A percentile compares a stretch with the other conserved stretches of the same genome.
Conservation (phyloP, 2,329 filamentous ascomycete genomes). For the Celoporthe dispersa region DNA sequence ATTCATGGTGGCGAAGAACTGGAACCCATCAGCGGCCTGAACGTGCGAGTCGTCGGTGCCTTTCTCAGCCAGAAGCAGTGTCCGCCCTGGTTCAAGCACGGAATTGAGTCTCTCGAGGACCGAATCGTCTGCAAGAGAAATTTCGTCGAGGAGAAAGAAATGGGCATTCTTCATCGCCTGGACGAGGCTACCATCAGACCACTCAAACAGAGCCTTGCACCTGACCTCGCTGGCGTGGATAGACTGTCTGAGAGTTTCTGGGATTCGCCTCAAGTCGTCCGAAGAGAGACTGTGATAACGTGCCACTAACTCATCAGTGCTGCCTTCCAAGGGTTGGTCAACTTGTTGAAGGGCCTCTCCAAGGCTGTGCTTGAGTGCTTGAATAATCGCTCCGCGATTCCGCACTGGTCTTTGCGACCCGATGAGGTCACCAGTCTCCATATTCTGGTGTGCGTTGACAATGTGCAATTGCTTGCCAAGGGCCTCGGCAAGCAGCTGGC, state of each 20-base stretch:
- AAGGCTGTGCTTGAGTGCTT: slow-evolving; percentile 68
- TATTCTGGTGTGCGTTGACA: slow-evolving; percentile 97
- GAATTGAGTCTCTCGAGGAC: slow-evolving; percentile 96
- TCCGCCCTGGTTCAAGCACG: slow-evolving; percentile 86
- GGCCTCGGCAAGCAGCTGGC: slow-evolving; percentile 86
- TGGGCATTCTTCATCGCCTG: slow-evolving; percentile 89
- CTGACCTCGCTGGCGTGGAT: slow-evolving; percentile 59
- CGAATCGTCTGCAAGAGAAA: slow-evolving; percentile 96
- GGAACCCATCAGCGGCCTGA: slow-evolving; percentile 76
- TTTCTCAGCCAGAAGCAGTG: slow-evolving; percentile 90
- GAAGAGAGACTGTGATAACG: slow-evolving; percentile 60
- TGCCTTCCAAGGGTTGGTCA: slow-evolving; percentile 41
- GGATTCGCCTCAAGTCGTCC: slow-evolving; percentile 50
- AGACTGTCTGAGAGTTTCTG: slow-evolving; percentile 51
- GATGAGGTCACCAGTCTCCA: slow-evolving; percentile 95
- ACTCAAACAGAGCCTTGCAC: slow-evolving; percentile 89
- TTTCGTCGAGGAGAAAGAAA: slow-evolving; percentile 95
- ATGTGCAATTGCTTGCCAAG: slow-evolving; percentile 78
- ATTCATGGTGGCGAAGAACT: slow-evolving; percentile 99
- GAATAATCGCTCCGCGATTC: slow-evolving; percentile 76
- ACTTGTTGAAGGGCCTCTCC: slow-evolving; percentile 48
- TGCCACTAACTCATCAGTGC: slow-evolving; percentile 60
- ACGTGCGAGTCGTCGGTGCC: slow-evolving; percentile 83
- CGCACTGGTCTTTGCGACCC: slow-evolving; percentile 91
- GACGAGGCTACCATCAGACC: slow-evolving; percentile 92